Evolutionary conservation across 2,329 filamentous ascomycete species (phyloP), one percentile per base, ranked within the genome.

Genomic region (Hypoxylon rubiginosum): DNA sequence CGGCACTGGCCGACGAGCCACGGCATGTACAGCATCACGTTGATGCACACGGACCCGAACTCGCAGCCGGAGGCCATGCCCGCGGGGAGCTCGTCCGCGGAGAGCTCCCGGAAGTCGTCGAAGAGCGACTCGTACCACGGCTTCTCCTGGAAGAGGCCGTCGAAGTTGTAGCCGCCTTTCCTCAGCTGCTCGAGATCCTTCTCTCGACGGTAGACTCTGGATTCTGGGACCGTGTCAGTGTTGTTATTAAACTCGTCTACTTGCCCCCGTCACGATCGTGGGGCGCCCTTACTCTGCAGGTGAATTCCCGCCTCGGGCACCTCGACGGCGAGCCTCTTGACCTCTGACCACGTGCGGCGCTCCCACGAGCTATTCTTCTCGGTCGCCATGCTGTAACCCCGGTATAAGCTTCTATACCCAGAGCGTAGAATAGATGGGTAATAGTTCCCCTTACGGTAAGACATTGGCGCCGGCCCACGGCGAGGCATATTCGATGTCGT

Each of bases 21-120:
- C 3, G 92, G 89, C 1, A 97, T 88, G 80, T 97, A 98, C 62
- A 97, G 81, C 45, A 92, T 88, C 0, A 92, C 92, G 81, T 98
- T 97, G 78, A 97, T 95, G 80, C 94, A 97, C 43, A 97, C 90
- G 0, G 92, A 95, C 7, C 88, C 93, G 78, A 96, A 97, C 59
- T 86, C 83, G 54, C 88, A 92, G 24, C 89, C 94, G 10, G 90
- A 91, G 65, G 93, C 90, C 57, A 90, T 86, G 17, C 87, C 92
- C 0, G 81, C 72, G 0, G 88, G 86, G 1, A 97, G 81, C 71
- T 91, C 84, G 9, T 81, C 78, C 34, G 84, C 77, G 4, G 84
- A 75, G 3, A 95, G 79, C 62, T 88, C 81, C 66, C 87, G 86
- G 79, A 90, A 95, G 79, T 95, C 89, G 11, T 90, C 89, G 50